Conservation (phyloP, 2,329 filamentous ascomycete species). For the Neodidymelliopsis sp. region DNA sequence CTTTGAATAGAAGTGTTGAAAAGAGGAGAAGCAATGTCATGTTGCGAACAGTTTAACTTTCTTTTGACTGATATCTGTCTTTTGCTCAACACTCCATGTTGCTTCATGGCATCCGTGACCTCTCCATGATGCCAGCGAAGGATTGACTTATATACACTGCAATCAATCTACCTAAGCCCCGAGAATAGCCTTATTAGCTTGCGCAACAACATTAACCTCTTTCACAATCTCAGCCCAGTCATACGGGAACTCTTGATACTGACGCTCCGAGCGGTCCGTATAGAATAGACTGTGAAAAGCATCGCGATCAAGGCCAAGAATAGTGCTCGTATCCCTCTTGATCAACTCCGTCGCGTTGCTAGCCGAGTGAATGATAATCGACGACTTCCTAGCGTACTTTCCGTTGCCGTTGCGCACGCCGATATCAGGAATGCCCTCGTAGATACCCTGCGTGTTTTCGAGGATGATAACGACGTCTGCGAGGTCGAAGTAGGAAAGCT, state of each 20-base stretch:
- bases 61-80: too few species aligned
- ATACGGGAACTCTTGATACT: slow-evolving; percentile 15
- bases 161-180: not conserved
- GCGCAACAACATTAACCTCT: slow-evolving; percentile 16
- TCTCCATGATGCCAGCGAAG: too few species aligned
- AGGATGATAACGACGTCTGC: slow-evolving; percentile 13
- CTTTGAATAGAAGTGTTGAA: too few species aligned
- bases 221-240: slow-evolving; percentile 17
- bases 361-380: slow-evolving; percentile 13
- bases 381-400: slow-evolving; percentile 11
- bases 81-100: too few species aligned
- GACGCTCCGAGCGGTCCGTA: slow-evolving; percentile 10
- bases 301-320: slow-evolving; percentile 8
- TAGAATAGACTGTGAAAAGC: slow-evolving; percentile 19
- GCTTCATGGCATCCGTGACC: too few species aligned
- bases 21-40: too few species aligned
- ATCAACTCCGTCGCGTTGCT: slow-evolving; percentile 11
- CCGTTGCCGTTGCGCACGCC: slow-evolving; percentile 16
- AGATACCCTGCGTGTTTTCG: slow-evolving; percentile 1
- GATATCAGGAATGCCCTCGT: slow-evolving; percentile 15
- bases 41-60: too few species aligned
- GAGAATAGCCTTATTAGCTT: slow-evolving; percentile 16
- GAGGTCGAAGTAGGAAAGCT: slow-evolving; percentile 13
- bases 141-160: not conserved
- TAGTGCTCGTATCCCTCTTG: slow-evolving; percentile 12